phyloP scores from a whole-genome alignment of 345 rosid genomes.

The Toxicodendron radicans region DNA sequence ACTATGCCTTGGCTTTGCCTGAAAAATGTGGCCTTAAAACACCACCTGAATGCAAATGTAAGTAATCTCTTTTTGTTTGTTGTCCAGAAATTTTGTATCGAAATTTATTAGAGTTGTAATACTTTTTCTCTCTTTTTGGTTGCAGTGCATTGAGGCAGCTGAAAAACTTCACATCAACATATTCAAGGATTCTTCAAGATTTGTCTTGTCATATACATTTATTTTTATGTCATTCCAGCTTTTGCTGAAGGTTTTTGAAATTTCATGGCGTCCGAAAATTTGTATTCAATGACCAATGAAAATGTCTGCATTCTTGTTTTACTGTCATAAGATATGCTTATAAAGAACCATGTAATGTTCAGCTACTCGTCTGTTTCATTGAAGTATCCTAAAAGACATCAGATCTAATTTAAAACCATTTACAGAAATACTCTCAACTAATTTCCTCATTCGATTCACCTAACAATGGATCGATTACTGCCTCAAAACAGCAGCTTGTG shows the following conservation, averaged over 20 bases:
- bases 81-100: neutral
- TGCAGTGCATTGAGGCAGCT: slow-evolving; percentile 2
- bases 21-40: slow-evolving; percentile 40
- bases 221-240: too few relatives aligned
- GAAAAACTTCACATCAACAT: neutral
- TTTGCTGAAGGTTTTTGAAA: too few relatives aligned
- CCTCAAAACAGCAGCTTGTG: neutral
- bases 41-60: slow-evolving; percentile 44
- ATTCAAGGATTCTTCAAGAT: neutral
- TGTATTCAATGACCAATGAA: neutral
- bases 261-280: neutral
- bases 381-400: too few relatives aligned
- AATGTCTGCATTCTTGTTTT: neutral
- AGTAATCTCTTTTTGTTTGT: neutral
- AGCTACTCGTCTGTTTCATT: neutral
- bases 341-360: neutral
- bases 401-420: neutral
- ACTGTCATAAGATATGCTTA: too few relatives aligned
- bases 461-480: neutral
- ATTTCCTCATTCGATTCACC: neutral
- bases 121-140: neutral
- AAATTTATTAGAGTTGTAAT: neutral
- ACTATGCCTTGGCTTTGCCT: slow-evolving; percentile 45
- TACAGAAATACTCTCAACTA: neutral
- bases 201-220: neutral